Base-by-base conservation (phyloP, 2,329 filamentous ascomycete genomes). In the Hyphodiscus sp. region DNA sequence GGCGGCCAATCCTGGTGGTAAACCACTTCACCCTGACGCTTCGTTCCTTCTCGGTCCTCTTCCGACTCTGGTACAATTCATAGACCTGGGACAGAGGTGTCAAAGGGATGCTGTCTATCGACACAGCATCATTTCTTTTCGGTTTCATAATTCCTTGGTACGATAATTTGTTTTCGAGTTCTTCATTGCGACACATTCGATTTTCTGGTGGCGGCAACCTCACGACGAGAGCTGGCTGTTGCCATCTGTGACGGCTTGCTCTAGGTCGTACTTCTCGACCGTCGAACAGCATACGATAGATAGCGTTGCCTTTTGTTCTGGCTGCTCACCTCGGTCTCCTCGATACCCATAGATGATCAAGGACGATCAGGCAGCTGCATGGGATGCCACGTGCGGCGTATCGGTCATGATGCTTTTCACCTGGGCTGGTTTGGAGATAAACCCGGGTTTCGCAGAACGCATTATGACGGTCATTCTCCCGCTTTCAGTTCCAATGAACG, bases 1-100 rank as follows among this genome's bases (percentile, higher is more conserved):
- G 73, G 75, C 62, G 75, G 73, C 51, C 72, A 66, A 62, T 81
- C 66, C 58, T 82, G 78, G 78, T 81, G 78, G 78, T 81, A 81
- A 65, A 67, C 58, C 38, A 52, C 57, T 51, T 49, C 48, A 41
- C 42, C 19, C 41, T 49, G 58, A 53, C 59, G 59, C 53, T 56
- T 56, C 59, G 58, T 57, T 61, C 57, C 50, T 60, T 62, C 61
- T 60, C 53, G 43, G 47, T 29, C 23, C 45, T 42, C 50, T 49
- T 58, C 56, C 51, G 49, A 53, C 45, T 57, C 49, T 50, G 55
- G 57, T 57, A 58, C 49, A 48, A 57, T 53, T 50, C 48, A 38
- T 61, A 58, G 59, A 63, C 53, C 49, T 58, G 58, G 62, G 58
- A 61, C 58, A 61, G 58, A 58, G 62, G 60, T 60, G 61, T 63